These are phyloP conservation scores for Nicotiana tabacum DNA, from an alignment of 257 asterid genomes.

Conservation along the genomic window DNA sequence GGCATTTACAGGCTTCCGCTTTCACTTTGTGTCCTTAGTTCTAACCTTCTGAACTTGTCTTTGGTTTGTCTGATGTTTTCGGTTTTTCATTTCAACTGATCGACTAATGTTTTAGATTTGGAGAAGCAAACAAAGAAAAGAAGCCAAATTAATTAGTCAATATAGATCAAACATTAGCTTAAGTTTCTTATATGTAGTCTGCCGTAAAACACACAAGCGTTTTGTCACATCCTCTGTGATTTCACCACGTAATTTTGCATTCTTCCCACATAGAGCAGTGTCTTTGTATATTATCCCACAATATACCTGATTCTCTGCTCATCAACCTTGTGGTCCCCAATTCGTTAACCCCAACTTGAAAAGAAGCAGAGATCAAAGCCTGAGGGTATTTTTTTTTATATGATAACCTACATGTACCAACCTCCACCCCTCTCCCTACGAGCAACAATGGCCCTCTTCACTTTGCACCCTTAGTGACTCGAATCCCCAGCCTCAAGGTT, in stretches of 20 bases:
- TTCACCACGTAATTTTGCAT: too few species aligned
- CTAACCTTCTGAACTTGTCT: neutral
- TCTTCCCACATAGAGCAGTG: neutral
- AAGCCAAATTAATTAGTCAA: neutral
- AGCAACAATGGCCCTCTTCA: too few species aligned
- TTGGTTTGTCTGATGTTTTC: neutral
- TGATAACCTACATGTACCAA: too few species aligned
- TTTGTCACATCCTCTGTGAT: neutral
- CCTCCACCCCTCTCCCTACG: too few species aligned
- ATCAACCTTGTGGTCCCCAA: too few species aligned
- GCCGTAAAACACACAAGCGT: neutral
- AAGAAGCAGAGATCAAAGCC: too few species aligned
- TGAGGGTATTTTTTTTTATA: too few species aligned
- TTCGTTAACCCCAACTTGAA: too few species aligned
- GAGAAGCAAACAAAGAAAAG: neutral
- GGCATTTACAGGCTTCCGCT: neutral
- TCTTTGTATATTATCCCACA: neutral
- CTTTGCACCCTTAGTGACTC: too few species aligned
- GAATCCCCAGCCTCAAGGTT: too few species aligned
- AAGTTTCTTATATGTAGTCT: neutral
- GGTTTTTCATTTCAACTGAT: neutral
- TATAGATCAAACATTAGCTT: neutral
- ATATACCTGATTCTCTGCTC: too few species aligned
- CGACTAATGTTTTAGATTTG: neutral
- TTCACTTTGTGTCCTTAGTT: constrained; percentile 4